A percentile compares a stretch with the other conserved stretches of the same genome.
Evolutionary conservation across 345 rosid species (phyloP).

Genomic region (Orychophragmus violaceus): DNA sequence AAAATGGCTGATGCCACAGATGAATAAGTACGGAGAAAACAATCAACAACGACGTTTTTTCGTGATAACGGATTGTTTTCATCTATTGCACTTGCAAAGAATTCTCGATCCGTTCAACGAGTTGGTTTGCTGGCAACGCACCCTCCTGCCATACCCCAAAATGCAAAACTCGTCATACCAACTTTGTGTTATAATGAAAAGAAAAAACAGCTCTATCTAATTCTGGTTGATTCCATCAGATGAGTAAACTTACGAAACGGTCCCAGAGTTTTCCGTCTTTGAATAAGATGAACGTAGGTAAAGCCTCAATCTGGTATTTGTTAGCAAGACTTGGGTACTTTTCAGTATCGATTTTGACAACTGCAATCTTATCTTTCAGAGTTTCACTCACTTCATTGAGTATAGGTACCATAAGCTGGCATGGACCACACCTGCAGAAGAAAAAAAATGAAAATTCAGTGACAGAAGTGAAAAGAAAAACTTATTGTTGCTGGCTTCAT

Average conservation of each 20-base stretch:
- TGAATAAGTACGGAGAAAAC: background rate
- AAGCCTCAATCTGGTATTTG: slow-evolving; percentile 63
- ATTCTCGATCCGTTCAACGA: slow-evolving; percentile 59
- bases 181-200: background rate
- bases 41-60: background rate
- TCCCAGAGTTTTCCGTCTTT: slow-evolving; percentile 74
- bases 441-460: background rate
- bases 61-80: background rate
- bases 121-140: slow-evolving; percentile 59
- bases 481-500: background rate
- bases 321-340: slow-evolving; percentile 78
- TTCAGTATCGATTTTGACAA: slow-evolving; percentile 91
- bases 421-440: slow-evolving; percentile 84
- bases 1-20: background rate
- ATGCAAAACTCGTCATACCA: background rate
- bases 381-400: slow-evolving; percentile 63
- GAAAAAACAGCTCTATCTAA: background rate
- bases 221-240: background rate
- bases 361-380: slow-evolving; percentile 58
- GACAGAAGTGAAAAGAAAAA: background rate
- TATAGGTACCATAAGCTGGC: slow-evolving; percentile 83
- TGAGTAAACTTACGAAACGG: slow-evolving; percentile 66
- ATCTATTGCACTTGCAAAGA: slow-evolving; percentile 55
- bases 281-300: slow-evolving; percentile 85
- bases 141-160: slow-evolving; percentile 55